Conservation (phyloP, 495 filamentous ascomycete species). For the Bombardia bombarda region DNA sequence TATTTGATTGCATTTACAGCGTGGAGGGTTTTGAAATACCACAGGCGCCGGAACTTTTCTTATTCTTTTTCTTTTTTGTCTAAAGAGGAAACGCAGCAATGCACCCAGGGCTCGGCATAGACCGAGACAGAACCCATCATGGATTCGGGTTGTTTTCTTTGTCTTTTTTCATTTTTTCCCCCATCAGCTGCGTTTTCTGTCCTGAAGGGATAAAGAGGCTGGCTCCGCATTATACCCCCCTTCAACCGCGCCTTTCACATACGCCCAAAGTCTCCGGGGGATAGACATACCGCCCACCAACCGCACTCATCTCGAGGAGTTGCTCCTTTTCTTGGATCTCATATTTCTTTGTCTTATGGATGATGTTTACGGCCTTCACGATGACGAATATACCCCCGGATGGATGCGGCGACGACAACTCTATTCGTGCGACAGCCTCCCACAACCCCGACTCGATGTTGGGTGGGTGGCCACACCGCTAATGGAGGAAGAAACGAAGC, state of each 20-base stretch:
- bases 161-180: constrained; percentile 7
- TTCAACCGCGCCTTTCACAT: neutral
- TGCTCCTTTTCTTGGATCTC: constrained; percentile 17
- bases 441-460: constrained; percentile 29
- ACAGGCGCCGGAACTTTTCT: constrained; percentile 27
- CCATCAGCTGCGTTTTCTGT: too few relatives aligned
- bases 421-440: too few relatives aligned
- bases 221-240: constrained; percentile 31
- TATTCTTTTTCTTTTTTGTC: constrained; percentile 18
- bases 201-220: constrained; percentile 33
- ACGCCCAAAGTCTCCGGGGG: neutral
- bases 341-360: constrained; percentile 37
- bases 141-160: constrained; percentile 7
- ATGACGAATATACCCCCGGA: constrained; percentile 25
- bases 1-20: constrained; percentile 42
- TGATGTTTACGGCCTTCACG: constrained; percentile 33
- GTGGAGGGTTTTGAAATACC: constrained; percentile 30
- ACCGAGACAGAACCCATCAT: constrained; percentile 32
- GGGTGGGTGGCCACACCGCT: constrained; percentile 11
- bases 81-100: constrained; percentile 45
- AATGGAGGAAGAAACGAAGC: constrained; percentile 21
- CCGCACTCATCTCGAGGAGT: constrained; percentile 25
- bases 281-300: constrained; percentile 11
- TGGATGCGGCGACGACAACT: constrained; percentile 20
- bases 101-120: constrained; percentile 37